Base-by-base conservation (phyloP, 2,329 filamentous ascomycete species). In the Hymenoscyphus scutula region DNA sequence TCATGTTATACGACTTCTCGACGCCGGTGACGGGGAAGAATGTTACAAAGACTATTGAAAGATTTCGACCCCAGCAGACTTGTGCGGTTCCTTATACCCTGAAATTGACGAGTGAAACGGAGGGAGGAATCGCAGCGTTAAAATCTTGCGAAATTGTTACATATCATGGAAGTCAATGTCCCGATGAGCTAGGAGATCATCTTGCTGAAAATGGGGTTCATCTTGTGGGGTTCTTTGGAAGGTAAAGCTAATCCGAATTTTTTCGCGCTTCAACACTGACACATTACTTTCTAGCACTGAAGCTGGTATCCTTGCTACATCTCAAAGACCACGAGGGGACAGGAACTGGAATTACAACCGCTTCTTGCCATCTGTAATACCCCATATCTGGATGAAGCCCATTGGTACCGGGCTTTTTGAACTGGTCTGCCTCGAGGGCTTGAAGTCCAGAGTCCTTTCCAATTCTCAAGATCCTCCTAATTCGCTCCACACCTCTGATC, bases 311-410 rank as follows among this genome's bases (percentile, higher is more conserved):
- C 72, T 88, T 19, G 85, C 86, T 81, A 86, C 82, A 1, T 79
- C 82, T 65, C 76, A 84, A 10, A 77, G 80, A 0, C 57, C 53
- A 1, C 69, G 71, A 1, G 80, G 76, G 1, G 86, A 89, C 69
- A 80, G 80, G 45, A 80, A 77, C 3, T 89, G 86, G 86, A 82
- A 86, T 67, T 89, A 86, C 65, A 73, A 87, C 15, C 80, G 79
- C 8, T 63, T 65, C 19, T 64, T 60, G 19, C 58, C 63, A 4
- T 62, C 65, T 34, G 58, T 68, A 10, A 38, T 27, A 8, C 60
- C 58, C 3, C 68, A 58, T 23, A 62, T 71, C n/a, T 53, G 59
- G 11, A 65, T 70, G 69, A 69, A 53, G 29, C 65, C 56, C 67
- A 5, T 75, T 74, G 62, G 72, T 72, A 59, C 68, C 66, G 37